These are phyloP conservation scores for Wallacemonas sp. DNA, from an alignment of 208 protist genomes.

Conservation along the genomic window DNA sequence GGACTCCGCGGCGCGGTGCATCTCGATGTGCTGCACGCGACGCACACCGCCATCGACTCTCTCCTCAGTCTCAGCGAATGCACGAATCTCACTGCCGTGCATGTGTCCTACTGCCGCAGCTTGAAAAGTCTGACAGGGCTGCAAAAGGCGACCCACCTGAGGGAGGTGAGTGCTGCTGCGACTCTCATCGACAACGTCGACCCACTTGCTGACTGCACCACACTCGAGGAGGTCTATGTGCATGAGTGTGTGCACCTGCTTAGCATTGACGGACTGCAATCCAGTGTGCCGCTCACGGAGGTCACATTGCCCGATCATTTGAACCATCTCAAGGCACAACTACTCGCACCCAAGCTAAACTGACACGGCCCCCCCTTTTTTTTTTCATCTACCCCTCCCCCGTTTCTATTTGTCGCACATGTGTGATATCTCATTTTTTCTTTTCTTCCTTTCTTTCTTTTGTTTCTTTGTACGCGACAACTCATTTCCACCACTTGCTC, in stretches of 20 bases:
- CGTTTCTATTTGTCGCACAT: too few species aligned
- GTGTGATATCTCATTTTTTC: constrained; percentile 13
- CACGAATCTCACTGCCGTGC: not conserved
- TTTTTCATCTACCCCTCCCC: not conserved
- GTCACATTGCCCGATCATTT: not conserved
- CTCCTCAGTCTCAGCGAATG: not conserved
- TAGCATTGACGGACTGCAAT: not conserved
- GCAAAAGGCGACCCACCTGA: not conserved
- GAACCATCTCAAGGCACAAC: not conserved
- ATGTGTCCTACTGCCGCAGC: not conserved
- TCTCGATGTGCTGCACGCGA: not conserved
- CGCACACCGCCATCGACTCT: not conserved
- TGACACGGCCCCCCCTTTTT: not conserved
- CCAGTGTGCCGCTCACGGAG: not conserved
- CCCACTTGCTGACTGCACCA: not conserved
- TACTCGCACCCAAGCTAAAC: not conserved
- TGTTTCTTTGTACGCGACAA: too few species aligned
- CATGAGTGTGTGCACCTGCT: not conserved
- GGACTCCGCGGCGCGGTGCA: not conserved
- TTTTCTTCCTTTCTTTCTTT: constrained; percentile 15
- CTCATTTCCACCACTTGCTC: too few species aligned
- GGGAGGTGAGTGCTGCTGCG: not conserved
- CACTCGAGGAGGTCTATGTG: not conserved
- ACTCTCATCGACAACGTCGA: not conserved
- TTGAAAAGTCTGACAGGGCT: not conserved